Base-by-base conservation (phyloP, 441 rosid genomes). In the Gossypium gossypioides region DNA sequence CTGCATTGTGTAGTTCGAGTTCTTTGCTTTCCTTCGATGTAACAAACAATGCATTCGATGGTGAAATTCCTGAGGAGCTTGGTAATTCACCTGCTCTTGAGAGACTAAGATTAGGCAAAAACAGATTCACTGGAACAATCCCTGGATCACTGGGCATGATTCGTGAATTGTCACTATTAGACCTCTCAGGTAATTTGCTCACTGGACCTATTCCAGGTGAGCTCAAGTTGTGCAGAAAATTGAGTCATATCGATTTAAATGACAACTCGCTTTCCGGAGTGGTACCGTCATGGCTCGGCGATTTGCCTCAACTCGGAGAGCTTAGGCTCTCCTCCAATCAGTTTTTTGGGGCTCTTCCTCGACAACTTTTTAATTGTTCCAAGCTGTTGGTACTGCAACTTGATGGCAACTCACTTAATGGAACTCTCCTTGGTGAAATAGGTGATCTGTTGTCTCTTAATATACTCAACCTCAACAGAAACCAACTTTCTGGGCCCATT, bases 131-230 rank as follows among this genome's bases (percentile, higher is more conserved):
- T 6, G 97, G 96, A 59, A 77, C 73, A 62, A 84, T 92, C 76
- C 98, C 97, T 0, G 78, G 85, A 90, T 84, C 95, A n/a, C 64
- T 91, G 46, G 93, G 97, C 13, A 87, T 83, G 73, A 84, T 92
- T 76, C 85, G 68, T 12, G 83, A 84, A 75, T 68, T 92, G 22
- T 83, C 87, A 0, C 70, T 92, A 29, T 71, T 92, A 37, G 96
- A 92, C 74, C 77, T 91, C 19, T 92, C 98, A 2, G 76, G 80
- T n/a, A 92, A 92, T 76, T 80, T 79, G 51, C 89, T 92, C 19
- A 81, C 86, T 0, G 93, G 97, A 72, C 56, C 81, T 29, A 77
- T 89, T 57, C 93, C 96, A 0, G 72, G 19, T 32, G 85, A 85
- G 86, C 90, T 92, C n/a, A 77, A 85, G 57, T 40, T 82, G 57